A percentile compares a stretch with the other conserved stretches of the same genome.
Evolutionary conservation across 148 eudicot species (phyloP).

Genomic region (Cornus controversa): DNA sequence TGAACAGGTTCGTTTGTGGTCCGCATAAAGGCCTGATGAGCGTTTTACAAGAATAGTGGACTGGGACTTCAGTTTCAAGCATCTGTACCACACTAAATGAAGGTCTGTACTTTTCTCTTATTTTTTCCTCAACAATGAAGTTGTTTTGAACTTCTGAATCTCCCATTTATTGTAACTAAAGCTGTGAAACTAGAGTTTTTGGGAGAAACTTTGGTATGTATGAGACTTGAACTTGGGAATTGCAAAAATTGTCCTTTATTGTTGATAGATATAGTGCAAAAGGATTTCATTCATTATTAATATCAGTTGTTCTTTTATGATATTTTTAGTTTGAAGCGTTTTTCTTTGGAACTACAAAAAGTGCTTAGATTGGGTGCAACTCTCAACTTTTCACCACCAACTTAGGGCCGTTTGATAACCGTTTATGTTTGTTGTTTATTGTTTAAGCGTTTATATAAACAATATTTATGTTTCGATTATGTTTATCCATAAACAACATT

Average conservation of each 20-base stretch:
- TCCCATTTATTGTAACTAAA: neutral
- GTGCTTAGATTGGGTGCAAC: no score
- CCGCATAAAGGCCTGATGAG: constrained; percentile 71
- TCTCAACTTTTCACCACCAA: no score
- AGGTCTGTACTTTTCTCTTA: neutral
- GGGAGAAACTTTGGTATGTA: neutral
- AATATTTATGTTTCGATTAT: no score
- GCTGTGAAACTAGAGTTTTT: neutral
- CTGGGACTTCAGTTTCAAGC: neutral
- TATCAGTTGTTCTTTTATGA: no score
- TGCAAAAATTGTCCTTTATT: neutral
- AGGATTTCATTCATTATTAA: no score
- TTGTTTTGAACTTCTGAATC: neutral
- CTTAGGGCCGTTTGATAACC: no score
- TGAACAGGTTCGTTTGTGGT: constrained; percentile 82
- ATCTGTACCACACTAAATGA: constrained; percentile 4
- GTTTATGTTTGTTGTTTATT: no score
- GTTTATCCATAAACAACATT: no score
- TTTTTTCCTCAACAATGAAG: neutral
- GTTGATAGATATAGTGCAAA: neutral
- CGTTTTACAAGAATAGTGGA: neutral
- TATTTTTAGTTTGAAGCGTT: no score
- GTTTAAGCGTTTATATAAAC: no score
- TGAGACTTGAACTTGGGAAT: neutral
- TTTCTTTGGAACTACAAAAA: no score